Percentiles rank a stretch among this genome's conserved stretches.
These are phyloP conservation scores for Triticum monococcum DNA, from an alignment of 176 grass and related monocot genomes.

Conservation along the genomic window DNA sequence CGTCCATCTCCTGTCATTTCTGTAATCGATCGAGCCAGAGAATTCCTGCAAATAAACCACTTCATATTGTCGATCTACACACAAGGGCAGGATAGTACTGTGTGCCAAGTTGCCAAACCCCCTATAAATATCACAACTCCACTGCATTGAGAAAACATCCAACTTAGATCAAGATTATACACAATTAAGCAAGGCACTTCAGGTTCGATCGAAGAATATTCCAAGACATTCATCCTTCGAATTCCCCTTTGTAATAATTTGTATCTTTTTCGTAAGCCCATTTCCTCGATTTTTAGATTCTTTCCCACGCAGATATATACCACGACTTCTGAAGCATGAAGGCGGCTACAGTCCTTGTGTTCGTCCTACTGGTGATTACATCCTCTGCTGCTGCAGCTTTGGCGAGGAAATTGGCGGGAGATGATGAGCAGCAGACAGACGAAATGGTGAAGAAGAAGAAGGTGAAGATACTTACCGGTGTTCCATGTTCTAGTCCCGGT, in stretches of 20 bases:
- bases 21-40: too few relatives aligned
- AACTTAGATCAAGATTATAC: neutral
- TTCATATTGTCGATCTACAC: too few relatives aligned
- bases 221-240: neutral
- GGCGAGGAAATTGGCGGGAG: neutral
- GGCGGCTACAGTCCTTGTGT: neutral
- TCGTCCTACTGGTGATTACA: neutral
- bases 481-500: too few relatives aligned
- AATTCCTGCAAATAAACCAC: too few relatives aligned
- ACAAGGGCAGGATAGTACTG: neutral
- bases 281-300: too few relatives aligned
- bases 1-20: too few relatives aligned
- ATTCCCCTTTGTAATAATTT: too few relatives aligned
- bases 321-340: constrained; percentile 4
- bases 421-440: neutral
- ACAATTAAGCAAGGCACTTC: neutral
- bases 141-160: neutral
- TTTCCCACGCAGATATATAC: too few relatives aligned
- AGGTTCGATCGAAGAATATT: neutral
- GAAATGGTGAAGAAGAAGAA: neutral
- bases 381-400: neutral
- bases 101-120: neutral
- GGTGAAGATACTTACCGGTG: neutral
- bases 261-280: too few relatives aligned
- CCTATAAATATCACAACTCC: constrained; percentile 29